Conservation (phyloP, 176 grass and related monocot species). For the Avena insularis region DNA sequence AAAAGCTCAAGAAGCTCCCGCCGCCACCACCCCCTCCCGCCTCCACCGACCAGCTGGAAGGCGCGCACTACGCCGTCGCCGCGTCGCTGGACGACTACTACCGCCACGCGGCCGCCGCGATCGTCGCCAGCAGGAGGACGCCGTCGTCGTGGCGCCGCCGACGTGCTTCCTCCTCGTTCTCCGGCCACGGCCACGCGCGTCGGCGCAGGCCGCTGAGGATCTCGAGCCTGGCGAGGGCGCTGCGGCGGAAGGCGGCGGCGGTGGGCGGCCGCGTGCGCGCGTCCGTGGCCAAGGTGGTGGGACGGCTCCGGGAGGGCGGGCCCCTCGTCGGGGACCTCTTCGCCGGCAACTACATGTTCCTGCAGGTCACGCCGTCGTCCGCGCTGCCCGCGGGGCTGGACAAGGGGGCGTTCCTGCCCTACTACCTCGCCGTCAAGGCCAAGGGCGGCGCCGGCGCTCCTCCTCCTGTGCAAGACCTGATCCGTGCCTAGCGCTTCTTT, state of each 20-base stretch:
- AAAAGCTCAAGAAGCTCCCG: constrained; percentile 57
- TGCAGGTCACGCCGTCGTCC: constrained; percentile 87
- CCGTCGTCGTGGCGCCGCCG: background rate
- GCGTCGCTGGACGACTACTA: background rate
- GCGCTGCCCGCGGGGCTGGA: constrained; percentile 12
- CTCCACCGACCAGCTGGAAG: background rate
- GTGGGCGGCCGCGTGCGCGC: constrained; percentile 48
- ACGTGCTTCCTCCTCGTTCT: background rate
- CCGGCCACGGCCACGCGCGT: too few species aligned
- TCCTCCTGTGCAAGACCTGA: constrained; percentile 21
- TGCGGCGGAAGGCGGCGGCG: constrained; percentile 58
- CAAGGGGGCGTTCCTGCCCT: constrained; percentile 16
- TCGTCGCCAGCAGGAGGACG: constrained; percentile 6
- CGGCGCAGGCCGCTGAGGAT: constrained; percentile 41
- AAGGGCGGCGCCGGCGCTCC: background rate
- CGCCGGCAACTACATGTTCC: constrained; percentile 95
- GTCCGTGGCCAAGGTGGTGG: constrained; percentile 63
- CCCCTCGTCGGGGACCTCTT: constrained; percentile 77
- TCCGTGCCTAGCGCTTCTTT: background rate
- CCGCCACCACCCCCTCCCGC: background rate
- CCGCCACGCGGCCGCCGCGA: constrained; percentile 26
- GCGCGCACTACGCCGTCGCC: background rate
- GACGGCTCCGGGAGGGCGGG: constrained; percentile 70
- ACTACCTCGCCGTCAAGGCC: constrained; percentile 36
- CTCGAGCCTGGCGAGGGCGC: constrained; percentile 51